Conservation (phyloP, 495 filamentous ascomycete species). For the Pyronema omphalodes region DNA sequence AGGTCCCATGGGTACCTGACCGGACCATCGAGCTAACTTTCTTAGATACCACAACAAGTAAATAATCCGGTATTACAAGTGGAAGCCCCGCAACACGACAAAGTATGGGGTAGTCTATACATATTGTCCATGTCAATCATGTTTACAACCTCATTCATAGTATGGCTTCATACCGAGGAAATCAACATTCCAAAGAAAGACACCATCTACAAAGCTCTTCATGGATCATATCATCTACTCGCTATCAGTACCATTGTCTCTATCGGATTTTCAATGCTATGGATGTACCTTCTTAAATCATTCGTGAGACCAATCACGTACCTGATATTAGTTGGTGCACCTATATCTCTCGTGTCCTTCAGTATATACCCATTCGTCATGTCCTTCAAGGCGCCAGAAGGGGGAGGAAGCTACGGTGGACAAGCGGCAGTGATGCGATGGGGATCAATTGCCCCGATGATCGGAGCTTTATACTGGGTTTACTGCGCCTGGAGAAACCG, state of each 20-base stretch:
- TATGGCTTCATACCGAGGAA: slow-evolving; percentile 70
- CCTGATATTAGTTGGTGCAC: slow-evolving; percentile 63
- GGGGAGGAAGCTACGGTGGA: slow-evolving; percentile 42
- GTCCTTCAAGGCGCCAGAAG: slow-evolving; percentile 42
- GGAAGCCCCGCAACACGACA: slow-evolving; percentile 49
- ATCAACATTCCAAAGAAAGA: slow-evolving; percentile 35
- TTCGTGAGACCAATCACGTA: slow-evolving; percentile 68
- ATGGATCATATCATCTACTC: slow-evolving; percentile 70
- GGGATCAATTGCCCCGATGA: slow-evolving; percentile 55
- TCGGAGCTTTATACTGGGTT: slow-evolving; percentile 59
- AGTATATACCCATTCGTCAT: slow-evolving; percentile 80
- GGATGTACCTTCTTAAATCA: slow-evolving; percentile 72
- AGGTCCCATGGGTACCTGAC: background rate
- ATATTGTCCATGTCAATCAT: slow-evolving; percentile 65
- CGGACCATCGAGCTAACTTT: background rate
- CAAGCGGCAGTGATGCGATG: slow-evolving; percentile 87
- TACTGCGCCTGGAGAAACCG: slow-evolving; percentile 64
- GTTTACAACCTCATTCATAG: slow-evolving; percentile 69
- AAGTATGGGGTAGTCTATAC: slow-evolving; percentile 82
- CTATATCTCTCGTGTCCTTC: slow-evolving; percentile 67
- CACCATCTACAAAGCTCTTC: slow-evolving; percentile 81
- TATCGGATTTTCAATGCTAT: slow-evolving; percentile 66
- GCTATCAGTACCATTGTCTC: slow-evolving; percentile 83
- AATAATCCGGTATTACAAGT: slow-evolving; percentile 24
- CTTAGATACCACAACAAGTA: slow-evolving; percentile 32